Evolutionary conservation across 352 stramenopile genomes (phyloP).

Genomic region (Pilasporangium apinafurcum): DNA sequence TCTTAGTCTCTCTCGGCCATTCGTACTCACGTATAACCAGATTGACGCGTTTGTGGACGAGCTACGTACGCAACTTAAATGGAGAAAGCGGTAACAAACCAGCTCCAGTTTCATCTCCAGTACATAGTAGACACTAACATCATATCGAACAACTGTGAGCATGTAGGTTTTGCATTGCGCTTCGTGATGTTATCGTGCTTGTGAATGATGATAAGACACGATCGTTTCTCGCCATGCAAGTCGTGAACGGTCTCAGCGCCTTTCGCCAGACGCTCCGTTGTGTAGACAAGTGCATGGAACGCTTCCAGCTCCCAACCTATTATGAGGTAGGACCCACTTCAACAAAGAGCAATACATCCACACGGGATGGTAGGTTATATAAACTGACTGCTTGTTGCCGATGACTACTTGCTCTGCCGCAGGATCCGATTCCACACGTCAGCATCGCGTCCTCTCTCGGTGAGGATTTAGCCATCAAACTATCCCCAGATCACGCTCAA

Average conservation of each 20-base stretch:
- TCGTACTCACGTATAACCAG: slow-evolving; percentile 60
- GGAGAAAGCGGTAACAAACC: slow-evolving; percentile 53
- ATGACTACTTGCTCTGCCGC: slow-evolving; percentile 11
- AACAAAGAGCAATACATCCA: slow-evolving; percentile 1
- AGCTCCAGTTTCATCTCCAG: no score
- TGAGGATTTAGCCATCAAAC: slow-evolving; percentile 27
- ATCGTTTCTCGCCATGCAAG: slow-evolving; percentile 59
- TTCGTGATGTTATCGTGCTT: slow-evolving; percentile 35
- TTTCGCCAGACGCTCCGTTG: slow-evolving; percentile 36
- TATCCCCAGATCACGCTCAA: slow-evolving; percentile 28
- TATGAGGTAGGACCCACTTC: slow-evolving; percentile 36
- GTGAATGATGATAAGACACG: slow-evolving; percentile 72
- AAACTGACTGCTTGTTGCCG: slow-evolving; percentile 36
- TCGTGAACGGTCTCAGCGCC: slow-evolving; percentile 24
- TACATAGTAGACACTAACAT: no score
- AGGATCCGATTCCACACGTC: slow-evolving; percentile 77
- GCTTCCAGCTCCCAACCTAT: slow-evolving; percentile 43
- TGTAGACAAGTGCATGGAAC: slow-evolving; percentile 55
- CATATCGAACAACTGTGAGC: background rate
- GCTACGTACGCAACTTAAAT: slow-evolving; percentile 62
- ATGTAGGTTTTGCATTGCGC: slow-evolving; percentile 45
- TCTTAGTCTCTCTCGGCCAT: slow-evolving; percentile 73
- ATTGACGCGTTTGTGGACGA: slow-evolving; percentile 65
- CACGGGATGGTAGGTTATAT: slow-evolving; percentile 5
- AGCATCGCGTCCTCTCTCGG: slow-evolving; percentile 68